A percentile compares a stretch with the other conserved stretches of the same genome.
phyloP scores from a whole-genome alignment of 352 stramenopile genomes.

The Pythium phragmitis region DNA sequence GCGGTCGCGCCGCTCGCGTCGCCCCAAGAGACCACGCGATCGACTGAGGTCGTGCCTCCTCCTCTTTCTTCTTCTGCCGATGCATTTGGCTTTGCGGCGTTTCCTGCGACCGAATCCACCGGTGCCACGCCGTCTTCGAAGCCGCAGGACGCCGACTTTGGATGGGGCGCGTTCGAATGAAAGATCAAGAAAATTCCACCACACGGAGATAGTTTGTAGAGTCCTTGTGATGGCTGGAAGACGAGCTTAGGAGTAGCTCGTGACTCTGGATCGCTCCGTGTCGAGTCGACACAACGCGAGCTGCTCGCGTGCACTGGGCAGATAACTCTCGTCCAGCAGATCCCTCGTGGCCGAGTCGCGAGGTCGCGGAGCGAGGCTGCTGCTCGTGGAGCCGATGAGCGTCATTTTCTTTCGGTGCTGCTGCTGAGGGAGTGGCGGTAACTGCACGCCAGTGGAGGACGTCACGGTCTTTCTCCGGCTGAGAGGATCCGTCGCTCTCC shows the following conservation, averaged over 20 bases:
- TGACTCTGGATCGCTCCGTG: neutral
- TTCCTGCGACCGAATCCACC: neutral
- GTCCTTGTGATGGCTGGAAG: neutral
- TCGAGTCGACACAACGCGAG: conserved; percentile 39
- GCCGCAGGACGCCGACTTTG: conserved; percentile 2
- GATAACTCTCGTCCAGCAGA: conserved; percentile 59
- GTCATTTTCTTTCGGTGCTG: conserved; percentile 19
- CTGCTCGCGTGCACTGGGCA: conserved; percentile 58
- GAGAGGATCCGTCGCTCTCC: neutral
- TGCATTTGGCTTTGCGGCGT: conserved; percentile 4
- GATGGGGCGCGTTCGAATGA: neutral
- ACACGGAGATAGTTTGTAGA: neutral
- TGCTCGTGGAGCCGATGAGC: conserved; percentile 15
- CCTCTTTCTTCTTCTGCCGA: neutral
- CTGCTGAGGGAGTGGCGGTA: conserved; percentile 6
- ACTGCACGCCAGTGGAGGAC: neutral
- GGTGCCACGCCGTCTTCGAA: neutral
- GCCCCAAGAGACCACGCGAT: conserved; percentile 3
- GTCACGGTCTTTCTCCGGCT: conserved; percentile 5
- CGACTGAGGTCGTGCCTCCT: neutral
- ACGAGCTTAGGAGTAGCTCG: neutral
- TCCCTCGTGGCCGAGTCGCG: conserved; percentile 35
- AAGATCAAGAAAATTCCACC: no score
- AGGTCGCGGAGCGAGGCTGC: neutral
- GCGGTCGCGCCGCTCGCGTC: conserved; percentile 9